Conservation (phyloP, 2,329 filamentous ascomycete genomes). For the Bipolaris victoriae region DNA sequence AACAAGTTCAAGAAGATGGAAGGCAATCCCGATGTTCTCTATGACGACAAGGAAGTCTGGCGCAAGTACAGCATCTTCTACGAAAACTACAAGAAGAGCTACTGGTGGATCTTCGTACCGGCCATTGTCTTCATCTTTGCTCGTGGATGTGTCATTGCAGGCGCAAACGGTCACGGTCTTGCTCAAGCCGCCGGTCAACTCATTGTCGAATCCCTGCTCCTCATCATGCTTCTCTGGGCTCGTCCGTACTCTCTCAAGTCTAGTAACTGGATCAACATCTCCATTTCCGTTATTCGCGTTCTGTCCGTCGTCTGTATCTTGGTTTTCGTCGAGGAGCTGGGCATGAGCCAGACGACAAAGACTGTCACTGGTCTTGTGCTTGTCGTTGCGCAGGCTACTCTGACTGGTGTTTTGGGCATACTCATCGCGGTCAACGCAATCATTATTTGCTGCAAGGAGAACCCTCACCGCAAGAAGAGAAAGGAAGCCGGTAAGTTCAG, state of each 20-base stretch:
- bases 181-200: conserved; percentile 80
- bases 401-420: conserved; percentile 83
- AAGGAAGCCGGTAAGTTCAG: conserved; percentile 81
- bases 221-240: conserved; percentile 79
- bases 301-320: conserved; percentile 88
- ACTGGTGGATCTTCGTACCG: conserved; percentile 97
- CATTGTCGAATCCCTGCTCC: conserved; percentile 78
- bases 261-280: conserved; percentile 90
- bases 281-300: conserved; percentile 87
- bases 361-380: conserved; percentile 92
- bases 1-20: conserved; percentile 74
- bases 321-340: conserved; percentile 91
- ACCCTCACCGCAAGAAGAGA: conserved; percentile 85
- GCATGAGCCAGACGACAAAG: conserved; percentile 87
- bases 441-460: conserved; percentile 80
- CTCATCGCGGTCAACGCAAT: conserved; percentile 89
- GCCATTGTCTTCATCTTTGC: conserved; percentile 88
- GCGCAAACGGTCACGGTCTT: conserved; percentile 83
- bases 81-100: conserved; percentile 89
- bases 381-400: conserved; percentile 84
- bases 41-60: conserved; percentile 89
- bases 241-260: conserved; percentile 87
- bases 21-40: conserved; percentile 75
- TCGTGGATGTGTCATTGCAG: conserved; percentile 85
- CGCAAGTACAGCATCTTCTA: conserved; percentile 97